phyloP scores from a whole-genome alignment of 1,284 basidiomycete genomes.

The Schizophyllum amplum region DNA sequence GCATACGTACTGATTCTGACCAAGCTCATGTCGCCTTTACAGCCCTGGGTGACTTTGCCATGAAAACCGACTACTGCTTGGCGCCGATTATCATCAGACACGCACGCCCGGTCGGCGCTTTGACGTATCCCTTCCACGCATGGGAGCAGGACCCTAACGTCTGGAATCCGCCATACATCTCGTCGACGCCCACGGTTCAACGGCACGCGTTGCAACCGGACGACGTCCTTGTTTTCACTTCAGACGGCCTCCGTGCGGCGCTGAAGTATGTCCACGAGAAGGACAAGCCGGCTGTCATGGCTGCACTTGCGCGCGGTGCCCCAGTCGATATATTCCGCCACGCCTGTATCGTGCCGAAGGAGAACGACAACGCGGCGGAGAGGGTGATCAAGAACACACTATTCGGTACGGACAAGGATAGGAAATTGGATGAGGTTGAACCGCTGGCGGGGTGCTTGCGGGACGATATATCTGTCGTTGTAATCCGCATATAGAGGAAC shows the following conservation, averaged over 20 bases:
- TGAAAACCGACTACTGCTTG: constrained; percentile 8
- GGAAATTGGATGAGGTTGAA: constrained; percentile 3
- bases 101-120: neutral
- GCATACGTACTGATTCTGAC: neutral
- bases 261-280: constrained; percentile 3
- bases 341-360: neutral
- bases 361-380: constrained; percentile 5
- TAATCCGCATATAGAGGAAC: constrained; percentile 2
- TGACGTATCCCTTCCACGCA: constrained; percentile 1
- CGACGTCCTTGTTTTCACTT: constrained; percentile 12
- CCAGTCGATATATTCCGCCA: constrained; percentile 3
- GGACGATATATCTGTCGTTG: constrained; percentile 12
- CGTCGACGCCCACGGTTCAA: constrained; percentile 7
- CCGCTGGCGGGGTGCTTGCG: neutral
- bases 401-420: constrained; percentile 6
- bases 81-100: constrained; percentile 1
- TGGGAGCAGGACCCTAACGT: neutral
- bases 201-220: constrained; percentile 7
- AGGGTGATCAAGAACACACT: constrained; percentile 8
- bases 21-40: neutral
- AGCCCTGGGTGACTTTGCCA: constrained; percentile 8
- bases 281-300: constrained; percentile 7
- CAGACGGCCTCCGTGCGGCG: constrained; percentile 12
- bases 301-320: constrained; percentile 3
- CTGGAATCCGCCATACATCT: constrained; percentile 12